phyloP scores from a whole-genome alignment of 768 basidiomycete genomes.

The Gelatoporia subvermispora region DNA sequence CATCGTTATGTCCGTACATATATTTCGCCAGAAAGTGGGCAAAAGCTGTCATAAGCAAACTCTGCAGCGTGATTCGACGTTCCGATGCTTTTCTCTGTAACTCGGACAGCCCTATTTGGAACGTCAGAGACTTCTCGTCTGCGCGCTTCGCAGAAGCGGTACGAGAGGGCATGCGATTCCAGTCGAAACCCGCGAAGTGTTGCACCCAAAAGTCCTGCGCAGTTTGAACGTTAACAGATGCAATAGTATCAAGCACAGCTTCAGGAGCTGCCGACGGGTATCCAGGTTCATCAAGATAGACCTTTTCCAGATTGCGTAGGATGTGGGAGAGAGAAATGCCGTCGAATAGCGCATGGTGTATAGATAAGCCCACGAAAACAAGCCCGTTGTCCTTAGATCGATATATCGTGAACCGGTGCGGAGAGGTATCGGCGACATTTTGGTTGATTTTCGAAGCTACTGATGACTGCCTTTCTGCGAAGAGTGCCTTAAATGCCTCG shows the following conservation, averaged over 20 bases:
- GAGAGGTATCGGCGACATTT: constrained; percentile 7
- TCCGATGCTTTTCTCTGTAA: constrained; percentile 17
- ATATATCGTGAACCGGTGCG: constrained; percentile 16
- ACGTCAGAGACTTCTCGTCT: constrained; percentile 1
- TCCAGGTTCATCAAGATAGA: constrained; percentile 10
- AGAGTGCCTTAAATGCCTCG: constrained; percentile 13
- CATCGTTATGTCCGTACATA: constrained; percentile 21
- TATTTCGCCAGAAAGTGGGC: constrained; percentile 21
- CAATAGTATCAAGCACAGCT: constrained; percentile 21
- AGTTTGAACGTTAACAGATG: constrained; percentile 5
- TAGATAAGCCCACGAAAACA: constrained; percentile 22
- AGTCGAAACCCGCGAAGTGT: constrained; percentile 16
- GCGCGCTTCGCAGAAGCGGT: constrained; percentile 9
- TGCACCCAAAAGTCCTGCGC: constrained; percentile 22
- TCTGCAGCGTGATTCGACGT: constrained; percentile 27
- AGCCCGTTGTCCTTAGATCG: constrained; percentile 7
- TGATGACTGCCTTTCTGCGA: constrained; percentile 13
- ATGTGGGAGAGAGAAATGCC: constrained; percentile 26
- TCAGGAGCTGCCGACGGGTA: constrained; percentile 10
- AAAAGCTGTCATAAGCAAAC: constrained; percentile 25
- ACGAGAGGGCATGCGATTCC: constrained; percentile 7
- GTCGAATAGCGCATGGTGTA: constrained; percentile 31
- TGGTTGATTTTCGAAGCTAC: constrained; percentile 23
- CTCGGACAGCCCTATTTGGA: constrained; percentile 12
- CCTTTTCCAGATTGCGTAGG: constrained; percentile 24